These are phyloP conservation scores for Beauveria caledonica DNA, from an alignment of 2,329 filamentous ascomycete genomes.

Conservation along the genomic window DNA sequence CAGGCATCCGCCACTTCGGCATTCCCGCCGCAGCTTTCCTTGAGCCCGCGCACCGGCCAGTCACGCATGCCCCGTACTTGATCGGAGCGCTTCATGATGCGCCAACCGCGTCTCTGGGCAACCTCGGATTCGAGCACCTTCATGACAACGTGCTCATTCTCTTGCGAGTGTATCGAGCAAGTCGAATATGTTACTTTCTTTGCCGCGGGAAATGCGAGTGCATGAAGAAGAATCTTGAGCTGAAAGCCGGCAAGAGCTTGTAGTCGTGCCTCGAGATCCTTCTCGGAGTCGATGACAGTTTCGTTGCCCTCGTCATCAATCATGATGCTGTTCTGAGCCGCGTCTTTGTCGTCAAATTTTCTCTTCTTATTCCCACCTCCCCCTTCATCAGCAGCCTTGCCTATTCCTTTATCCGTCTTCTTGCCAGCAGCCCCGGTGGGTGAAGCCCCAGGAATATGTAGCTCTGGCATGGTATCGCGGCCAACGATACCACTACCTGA, in stretches of 20 bases:
- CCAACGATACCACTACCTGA: conserved; percentile 93
- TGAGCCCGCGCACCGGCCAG: conserved; percentile 62
- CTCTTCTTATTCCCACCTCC: conserved; percentile 29
- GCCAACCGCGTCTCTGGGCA: conserved; percentile 65
- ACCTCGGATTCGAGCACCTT: conserved; percentile 60
- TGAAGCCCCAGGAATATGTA: conserved; percentile 46
- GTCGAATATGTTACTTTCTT: conserved; percentile 82
- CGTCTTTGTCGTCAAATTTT: conserved; percentile 32
- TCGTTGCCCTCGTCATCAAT: conserved; percentile 53
- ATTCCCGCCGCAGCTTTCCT: conserved; percentile 40
- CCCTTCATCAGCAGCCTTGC: conserved; percentile 7
- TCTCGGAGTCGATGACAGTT: conserved; percentile 41
- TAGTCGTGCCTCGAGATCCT: conserved; percentile 56
- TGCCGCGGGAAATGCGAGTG: conserved; percentile 71
- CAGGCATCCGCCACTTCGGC: conserved; percentile 60
- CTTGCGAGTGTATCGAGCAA: conserved; percentile 77
- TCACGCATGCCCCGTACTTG: conserved; percentile 68
- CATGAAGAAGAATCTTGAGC: conserved; percentile 71
- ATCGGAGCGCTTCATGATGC: conserved; percentile 58
- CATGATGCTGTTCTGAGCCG: conserved; percentile 28
- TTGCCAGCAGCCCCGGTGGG: conserved; percentile 11
- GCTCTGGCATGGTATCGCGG: conserved; percentile 65
- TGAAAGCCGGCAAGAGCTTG: conserved; percentile 74
- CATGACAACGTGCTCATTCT: conserved; percentile 82
- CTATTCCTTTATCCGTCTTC: conserved; percentile 13